Conservation (phyloP, 257 asterid genomes). For the Salvia miltiorrhiza region DNA sequence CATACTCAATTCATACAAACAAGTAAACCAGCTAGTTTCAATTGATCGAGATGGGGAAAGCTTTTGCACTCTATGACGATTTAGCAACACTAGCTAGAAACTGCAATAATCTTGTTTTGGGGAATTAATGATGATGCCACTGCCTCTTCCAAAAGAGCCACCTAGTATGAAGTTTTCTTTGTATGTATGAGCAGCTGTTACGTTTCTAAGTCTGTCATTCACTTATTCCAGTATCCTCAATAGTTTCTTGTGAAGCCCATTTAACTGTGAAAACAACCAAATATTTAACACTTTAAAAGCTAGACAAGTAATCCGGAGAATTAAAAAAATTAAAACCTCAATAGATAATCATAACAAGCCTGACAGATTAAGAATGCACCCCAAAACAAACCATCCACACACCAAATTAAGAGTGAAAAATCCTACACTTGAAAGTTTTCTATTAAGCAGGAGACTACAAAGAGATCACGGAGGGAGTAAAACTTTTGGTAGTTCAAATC, state of each 20-base stretch:
- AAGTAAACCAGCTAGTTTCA: background rate
- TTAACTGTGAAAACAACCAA: constrained; percentile 1
- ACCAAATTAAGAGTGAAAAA: background rate
- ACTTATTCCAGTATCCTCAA: background rate
- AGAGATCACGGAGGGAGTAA: background rate
- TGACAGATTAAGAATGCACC: background rate
- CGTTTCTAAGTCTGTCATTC: background rate
- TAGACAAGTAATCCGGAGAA: background rate
- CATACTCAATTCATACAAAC: background rate
- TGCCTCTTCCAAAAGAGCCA: background rate
- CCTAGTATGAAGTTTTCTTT: background rate
- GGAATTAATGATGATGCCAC: background rate
- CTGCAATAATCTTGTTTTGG: background rate
- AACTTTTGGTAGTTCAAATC: background rate
- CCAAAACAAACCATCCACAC: background rate
- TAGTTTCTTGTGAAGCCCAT: background rate
- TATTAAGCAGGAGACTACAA: background rate
- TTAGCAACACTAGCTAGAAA: background rate
- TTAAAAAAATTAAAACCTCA: background rate
- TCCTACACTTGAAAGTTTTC: background rate
- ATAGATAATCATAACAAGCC: background rate
- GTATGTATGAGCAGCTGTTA: background rate
- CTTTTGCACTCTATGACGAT: background rate
- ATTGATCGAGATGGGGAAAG: background rate
- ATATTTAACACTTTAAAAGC: background rate